Evolutionary conservation across 1,284 basidiomycete species (phyloP).

Genomic region (Rugosomyces carneus): DNA sequence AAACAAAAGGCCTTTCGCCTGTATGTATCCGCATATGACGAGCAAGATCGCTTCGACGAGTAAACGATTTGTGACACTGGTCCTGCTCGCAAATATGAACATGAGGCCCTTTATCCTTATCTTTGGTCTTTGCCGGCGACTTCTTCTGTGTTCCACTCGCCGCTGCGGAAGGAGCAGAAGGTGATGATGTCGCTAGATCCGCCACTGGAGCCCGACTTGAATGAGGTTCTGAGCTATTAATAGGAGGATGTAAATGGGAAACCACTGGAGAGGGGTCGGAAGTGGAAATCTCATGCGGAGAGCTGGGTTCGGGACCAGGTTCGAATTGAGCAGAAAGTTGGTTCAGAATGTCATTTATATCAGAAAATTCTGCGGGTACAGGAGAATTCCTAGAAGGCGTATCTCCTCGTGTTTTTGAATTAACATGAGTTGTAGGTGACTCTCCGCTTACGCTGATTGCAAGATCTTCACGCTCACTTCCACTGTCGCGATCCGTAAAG

Average conservation of each 20-base stretch:
- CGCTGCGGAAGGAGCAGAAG: constrained; percentile 30
- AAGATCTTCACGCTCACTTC: constrained; percentile 34
- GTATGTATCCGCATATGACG: constrained; percentile 86
- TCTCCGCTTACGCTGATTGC: constrained; percentile 20
- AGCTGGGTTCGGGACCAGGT: constrained; percentile 39
- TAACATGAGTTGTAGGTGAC: constrained; percentile 24
- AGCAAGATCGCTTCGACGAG: constrained; percentile 66
- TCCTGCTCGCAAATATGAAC: constrained; percentile 55
- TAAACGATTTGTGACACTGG: constrained; percentile 69
- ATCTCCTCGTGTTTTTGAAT: constrained; percentile 23
- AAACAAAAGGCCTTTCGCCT: constrained; percentile 79
- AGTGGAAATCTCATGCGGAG: constrained; percentile 30
- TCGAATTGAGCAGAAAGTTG: constrained; percentile 67
- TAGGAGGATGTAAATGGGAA: constrained; percentile 30
- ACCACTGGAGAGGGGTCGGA: constrained; percentile 41
- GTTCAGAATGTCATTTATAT: constrained; percentile 69
- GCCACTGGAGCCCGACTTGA: constrained; percentile 16
- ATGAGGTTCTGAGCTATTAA: constrained; percentile 20
- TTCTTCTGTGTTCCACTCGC: constrained; percentile 29
- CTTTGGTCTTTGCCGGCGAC: constrained; percentile 31
- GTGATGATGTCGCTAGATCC: constrained; percentile 35
- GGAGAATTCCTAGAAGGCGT: constrained; percentile 33
- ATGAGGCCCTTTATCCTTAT: constrained; percentile 35
- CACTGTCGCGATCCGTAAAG: constrained; percentile 41
- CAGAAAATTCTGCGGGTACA: constrained; percentile 52